These are phyloP conservation scores for Monilinia fructicola DNA, from an alignment of 2,329 filamentous ascomycete genomes.

Conservation along the genomic window DNA sequence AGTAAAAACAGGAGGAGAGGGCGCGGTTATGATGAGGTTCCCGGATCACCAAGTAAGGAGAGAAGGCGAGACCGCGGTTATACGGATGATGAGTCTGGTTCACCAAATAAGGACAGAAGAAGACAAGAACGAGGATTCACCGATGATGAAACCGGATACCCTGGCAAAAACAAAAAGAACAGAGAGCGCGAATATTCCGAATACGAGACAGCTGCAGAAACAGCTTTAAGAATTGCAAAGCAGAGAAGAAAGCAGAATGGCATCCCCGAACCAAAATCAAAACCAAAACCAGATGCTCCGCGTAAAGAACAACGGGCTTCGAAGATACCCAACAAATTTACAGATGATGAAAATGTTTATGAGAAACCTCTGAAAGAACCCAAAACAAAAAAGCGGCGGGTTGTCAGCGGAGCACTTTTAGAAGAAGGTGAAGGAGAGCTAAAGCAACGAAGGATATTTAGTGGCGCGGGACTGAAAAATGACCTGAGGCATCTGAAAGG, in stretches of 20 bases:
- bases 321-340: conserved; percentile 22
- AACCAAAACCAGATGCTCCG: conserved; percentile 8
- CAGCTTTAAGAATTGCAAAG: conserved; percentile 4
- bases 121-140: conserved; percentile 6
- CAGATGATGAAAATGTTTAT: conserved; percentile 34
- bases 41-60: conserved; percentile 17
- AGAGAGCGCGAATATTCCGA: background rate
- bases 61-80: conserved; percentile 8
- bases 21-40: conserved; percentile 15
- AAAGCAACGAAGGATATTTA: conserved; percentile 48
- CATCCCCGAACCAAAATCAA: background rate
- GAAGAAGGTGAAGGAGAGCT: conserved; percentile 62
- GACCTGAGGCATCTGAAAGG: conserved; percentile 51
- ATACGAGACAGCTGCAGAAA: conserved; percentile 16
- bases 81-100: conserved; percentile 19
- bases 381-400: conserved; percentile 49
- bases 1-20: conserved; percentile 15
- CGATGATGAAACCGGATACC: conserved; percentile 20
- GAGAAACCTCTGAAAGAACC: conserved; percentile 29
- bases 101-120: conserved; percentile 10
- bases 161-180: background rate
- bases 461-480: conserved; percentile 34
- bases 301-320: conserved; percentile 10
- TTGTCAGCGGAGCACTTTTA: conserved; percentile 68
- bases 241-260: conserved; percentile 12